A percentile compares a stretch with the other conserved stretches of the same genome.
These are phyloP conservation scores for Chaetomidium leptoderma DNA, from an alignment of 495 filamentous ascomycete genomes.

Conservation along the genomic window DNA sequence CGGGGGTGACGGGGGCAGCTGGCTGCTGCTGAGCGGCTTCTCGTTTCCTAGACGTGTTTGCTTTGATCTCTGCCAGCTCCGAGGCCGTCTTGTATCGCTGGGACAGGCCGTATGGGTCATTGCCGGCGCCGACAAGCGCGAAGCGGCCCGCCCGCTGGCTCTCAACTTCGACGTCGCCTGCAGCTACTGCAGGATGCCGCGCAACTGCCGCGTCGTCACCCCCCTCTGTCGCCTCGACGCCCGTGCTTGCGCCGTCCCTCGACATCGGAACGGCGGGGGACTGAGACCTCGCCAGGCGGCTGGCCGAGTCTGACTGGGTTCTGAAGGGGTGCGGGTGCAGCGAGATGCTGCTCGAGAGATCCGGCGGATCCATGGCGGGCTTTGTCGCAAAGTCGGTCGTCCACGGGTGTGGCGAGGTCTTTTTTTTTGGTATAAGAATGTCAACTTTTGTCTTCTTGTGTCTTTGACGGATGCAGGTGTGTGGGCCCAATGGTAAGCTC, in stretches of 20 bases:
- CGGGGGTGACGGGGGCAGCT: conserved; percentile 13
- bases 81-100: conserved; percentile 69
- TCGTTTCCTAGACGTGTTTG: conserved; percentile 78
- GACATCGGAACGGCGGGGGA: conserved; percentile 16
- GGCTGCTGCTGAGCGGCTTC: conserved; percentile 31
- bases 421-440: background rate
- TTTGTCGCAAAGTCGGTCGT: background rate
- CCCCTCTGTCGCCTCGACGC: conserved; percentile 45
- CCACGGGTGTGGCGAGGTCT: background rate
- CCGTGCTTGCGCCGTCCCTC: conserved; percentile 40
- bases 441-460: background rate
- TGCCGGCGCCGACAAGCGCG: conserved; percentile 49
- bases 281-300: conserved; percentile 14
- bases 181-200: conserved; percentile 39
- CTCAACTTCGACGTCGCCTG: conserved; percentile 67
- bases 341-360: conserved; percentile 40
- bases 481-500: background rate
- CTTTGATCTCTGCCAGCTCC: conserved; percentile 75
- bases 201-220: conserved; percentile 38
- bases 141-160: conserved; percentile 48
- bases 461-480: conserved; percentile 4
- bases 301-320: conserved; percentile 37
- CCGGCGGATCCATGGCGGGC: conserved; percentile 28
- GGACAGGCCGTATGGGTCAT: conserved; percentile 80
- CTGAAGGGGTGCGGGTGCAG: conserved; percentile 47